These are phyloP conservation scores for Adansonia gregorii DNA, from an alignment of 441 rosid genomes.

Conservation along the genomic window DNA sequence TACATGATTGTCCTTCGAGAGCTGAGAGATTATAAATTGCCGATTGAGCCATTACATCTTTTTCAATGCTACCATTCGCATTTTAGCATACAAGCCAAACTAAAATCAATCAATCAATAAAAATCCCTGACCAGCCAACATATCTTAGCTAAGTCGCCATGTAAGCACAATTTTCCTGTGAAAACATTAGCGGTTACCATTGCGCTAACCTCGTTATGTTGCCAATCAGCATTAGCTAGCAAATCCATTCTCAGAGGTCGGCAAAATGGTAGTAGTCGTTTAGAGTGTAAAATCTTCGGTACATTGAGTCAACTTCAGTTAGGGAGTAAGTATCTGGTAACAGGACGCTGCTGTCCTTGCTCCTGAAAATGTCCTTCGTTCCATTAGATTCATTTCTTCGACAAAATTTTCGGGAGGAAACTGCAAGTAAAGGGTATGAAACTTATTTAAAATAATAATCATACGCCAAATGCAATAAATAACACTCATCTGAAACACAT, in stretches of 20 bases:
- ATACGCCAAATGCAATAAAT: not conserved
- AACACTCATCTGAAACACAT: not conserved
- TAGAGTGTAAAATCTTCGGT: conserved; percentile 28
- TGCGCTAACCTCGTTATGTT: not conserved
- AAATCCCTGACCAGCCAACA: not conserved
- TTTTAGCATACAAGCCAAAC: not conserved
- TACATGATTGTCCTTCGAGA: not conserved
- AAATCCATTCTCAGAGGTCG: conserved; percentile 22
- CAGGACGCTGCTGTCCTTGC: conserved; percentile 37
- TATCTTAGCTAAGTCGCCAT: not conserved
- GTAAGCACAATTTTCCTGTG: not conserved
- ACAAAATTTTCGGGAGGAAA: conserved; percentile 29
- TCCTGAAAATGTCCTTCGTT: conserved; percentile 35
- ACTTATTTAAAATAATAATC: not conserved
- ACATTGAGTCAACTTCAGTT: conserved; percentile 30
- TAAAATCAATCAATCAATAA: not conserved
- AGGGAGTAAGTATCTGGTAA: conserved; percentile 32
- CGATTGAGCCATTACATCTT: not conserved
- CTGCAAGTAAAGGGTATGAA: conserved; percentile 12
- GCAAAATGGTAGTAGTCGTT: conserved; percentile 1
- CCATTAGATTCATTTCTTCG: not conserved
- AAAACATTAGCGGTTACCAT: not conserved
- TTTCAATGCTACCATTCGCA: not conserved
- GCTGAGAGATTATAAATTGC: not conserved
- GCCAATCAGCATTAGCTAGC: conserved; percentile 1